Base-by-base conservation (phyloP, 1,139 yeast species). In the Tardiomyces blankii region DNA sequence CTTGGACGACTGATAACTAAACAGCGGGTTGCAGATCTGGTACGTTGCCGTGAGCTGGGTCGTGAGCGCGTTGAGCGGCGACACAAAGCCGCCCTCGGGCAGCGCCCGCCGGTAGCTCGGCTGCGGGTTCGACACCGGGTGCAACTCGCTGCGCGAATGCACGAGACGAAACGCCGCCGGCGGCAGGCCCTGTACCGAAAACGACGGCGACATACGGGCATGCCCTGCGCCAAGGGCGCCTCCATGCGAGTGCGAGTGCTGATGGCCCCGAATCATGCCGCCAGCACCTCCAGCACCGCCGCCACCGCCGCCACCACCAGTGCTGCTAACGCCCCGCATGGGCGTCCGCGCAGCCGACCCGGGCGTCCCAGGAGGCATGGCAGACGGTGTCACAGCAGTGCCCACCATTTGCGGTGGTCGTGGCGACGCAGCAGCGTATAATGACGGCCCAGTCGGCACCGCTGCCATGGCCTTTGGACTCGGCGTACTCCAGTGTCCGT, bases 11-110 rank as follows among this genome's bases (percentile, higher is more conserved):
- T 83, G 83, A 62, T 91, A 93, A 51, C 82, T 81, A 65, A 88
- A 93, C 43, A 78, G 78, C 0, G 97, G 89, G 50, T 88, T 87
- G 64, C 97, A 91, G 47, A 91, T 76, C 18, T 85, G 72, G 61
- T 85, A 91, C 0, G 96, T 82, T 27, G 89, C 80, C 4, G 91
- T 75, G 42, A 91, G 68, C 48, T 85, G 80, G 3, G 80, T 75
- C 0, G 96, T 85, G 49, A 89, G 68, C 1, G 96, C 96, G 48
- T 77, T 73, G 18, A 86, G 72, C 0, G 98, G 98, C n/a, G 95
- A 84, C 38, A 87, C 77, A 52, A 80, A 86, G 41, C 82, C 78
- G 5, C 88, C 80, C 48, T 82, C 82, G 40, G 85, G 78, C 1
- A 89, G 77, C 8, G 94, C 88, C 43, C 96, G 73, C 51, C 96